phyloP scores from a whole-genome alignment of 352 stramenopile genomes.

The Pythium inflatum region DNA sequence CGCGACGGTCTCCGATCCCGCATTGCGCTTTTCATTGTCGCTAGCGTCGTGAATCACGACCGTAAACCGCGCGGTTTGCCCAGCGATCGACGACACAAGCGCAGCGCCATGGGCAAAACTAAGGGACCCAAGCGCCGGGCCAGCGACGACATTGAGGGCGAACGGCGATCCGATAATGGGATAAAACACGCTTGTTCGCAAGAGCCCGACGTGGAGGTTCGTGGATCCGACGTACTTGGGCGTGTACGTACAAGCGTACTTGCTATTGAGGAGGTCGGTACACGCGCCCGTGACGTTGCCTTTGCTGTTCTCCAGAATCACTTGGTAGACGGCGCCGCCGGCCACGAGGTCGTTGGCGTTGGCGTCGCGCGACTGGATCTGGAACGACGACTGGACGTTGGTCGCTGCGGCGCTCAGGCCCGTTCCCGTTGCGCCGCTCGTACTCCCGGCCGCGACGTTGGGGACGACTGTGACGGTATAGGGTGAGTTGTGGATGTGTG shows the following conservation, averaged over 20 bases:
- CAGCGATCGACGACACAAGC: slow-evolving; percentile 60
- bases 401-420: slow-evolving; percentile 49
- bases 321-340: slow-evolving; percentile 46
- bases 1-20: slow-evolving; percentile 47
- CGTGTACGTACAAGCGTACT: slow-evolving; percentile 68
- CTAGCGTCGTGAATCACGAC: slow-evolving; percentile 62
- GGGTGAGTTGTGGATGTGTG: slow-evolving; percentile 63
- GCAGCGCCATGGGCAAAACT: slow-evolving; percentile 48
- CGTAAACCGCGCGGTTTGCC: slow-evolving; percentile 49
- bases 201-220: slow-evolving; percentile 46
- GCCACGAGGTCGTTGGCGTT: slow-evolving; percentile 55
- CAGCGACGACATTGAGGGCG: slow-evolving; percentile 47
- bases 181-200: slow-evolving; percentile 17
- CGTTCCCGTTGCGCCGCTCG: slow-evolving; percentile 44
- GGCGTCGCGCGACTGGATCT: slow-evolving; percentile 57
- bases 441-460: slow-evolving; percentile 45
- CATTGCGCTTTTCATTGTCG: slow-evolving; percentile 66
- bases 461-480: slow-evolving; percentile 59
- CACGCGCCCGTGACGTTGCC: slow-evolving; percentile 50
- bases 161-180: slow-evolving; percentile 60
- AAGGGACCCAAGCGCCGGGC: slow-evolving; percentile 48
- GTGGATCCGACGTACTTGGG: slow-evolving; percentile 45
- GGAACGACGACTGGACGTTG: slow-evolving; percentile 63
- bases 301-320: slow-evolving; percentile 44
- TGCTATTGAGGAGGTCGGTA: slow-evolving; percentile 55